Evolutionary conservation across 257 asterid species (phyloP).

Genomic region (Plantago major): DNA sequence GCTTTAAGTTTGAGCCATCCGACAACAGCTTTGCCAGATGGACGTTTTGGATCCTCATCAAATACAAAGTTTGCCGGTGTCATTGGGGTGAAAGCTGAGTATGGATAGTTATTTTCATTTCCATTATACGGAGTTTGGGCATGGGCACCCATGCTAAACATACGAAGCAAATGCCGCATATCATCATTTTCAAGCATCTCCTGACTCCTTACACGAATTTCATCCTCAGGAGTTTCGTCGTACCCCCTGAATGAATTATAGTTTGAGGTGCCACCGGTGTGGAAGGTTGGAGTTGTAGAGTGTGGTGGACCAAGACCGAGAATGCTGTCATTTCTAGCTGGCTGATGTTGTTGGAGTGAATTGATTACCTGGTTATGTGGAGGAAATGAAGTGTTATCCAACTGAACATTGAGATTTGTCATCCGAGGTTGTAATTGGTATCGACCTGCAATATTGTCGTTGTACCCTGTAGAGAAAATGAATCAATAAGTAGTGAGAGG

Average conservation of each 20-base stretch:
- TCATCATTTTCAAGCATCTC: slow-evolving; percentile 94
- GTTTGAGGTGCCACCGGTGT: slow-evolving; percentile 48
- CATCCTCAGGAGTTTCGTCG: slow-evolving; percentile 72
- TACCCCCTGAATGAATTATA: slow-evolving; percentile 44
- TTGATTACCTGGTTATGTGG: slow-evolving; percentile 42
- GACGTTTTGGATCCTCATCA: slow-evolving; percentile 57
- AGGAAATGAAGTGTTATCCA: slow-evolving; percentile 42
- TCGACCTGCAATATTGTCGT: slow-evolving; percentile 39
- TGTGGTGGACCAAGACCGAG: slow-evolving; percentile 65
- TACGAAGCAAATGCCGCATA: slow-evolving; percentile 87
- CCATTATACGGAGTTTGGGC: slow-evolving; percentile 39
- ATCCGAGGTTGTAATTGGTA: slow-evolving; percentile 44
- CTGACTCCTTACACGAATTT: slow-evolving; percentile 78
- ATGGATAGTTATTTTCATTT: slow-evolving; percentile 42
- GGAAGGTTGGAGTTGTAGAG: slow-evolving; percentile 45
- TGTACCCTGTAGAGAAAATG: slow-evolving; percentile 46
- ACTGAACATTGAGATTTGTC: slow-evolving; percentile 50
- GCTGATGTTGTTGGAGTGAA: slow-evolving; percentile 46
- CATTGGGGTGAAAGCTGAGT: slow-evolving; percentile 49
- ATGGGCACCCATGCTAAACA: slow-evolving; percentile 66
- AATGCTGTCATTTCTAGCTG: slow-evolving; percentile 38
- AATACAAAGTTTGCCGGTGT: slow-evolving; percentile 43
- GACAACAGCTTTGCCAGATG: slow-evolving; percentile 96
- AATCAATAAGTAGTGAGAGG: slow-evolving; percentile 16
- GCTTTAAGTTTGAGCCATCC: slow-evolving; percentile 99